These are phyloP conservation scores for Boletellus emodensis DNA, from an alignment of 768 basidiomycete species.

Conservation along the genomic window DNA sequence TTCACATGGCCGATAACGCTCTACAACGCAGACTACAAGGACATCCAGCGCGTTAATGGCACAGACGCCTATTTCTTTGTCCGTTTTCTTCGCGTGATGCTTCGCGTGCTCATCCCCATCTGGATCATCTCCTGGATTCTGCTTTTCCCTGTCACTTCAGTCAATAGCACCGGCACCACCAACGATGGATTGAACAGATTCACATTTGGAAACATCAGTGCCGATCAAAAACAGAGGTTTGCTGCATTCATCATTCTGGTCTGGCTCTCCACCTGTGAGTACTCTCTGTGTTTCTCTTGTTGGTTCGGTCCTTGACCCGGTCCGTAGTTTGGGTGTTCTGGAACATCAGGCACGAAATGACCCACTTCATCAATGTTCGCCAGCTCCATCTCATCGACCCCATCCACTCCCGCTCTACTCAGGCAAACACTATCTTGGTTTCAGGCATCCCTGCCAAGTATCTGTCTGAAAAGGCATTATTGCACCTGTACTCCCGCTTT, in stretches of 20 bases:
- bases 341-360: conserved; percentile 78
- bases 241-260: conserved; percentile 76
- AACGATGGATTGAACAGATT: conserved; percentile 63
- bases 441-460: conserved; percentile 83
- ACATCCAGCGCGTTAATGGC: conserved; percentile 67
- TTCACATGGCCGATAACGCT: conserved; percentile 68
- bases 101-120: conserved; percentile 79
- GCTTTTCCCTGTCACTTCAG: conserved; percentile 71
- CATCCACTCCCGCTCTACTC: conserved; percentile 68
- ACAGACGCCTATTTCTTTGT: conserved; percentile 93
- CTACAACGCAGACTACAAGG: conserved; percentile 55
- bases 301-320: background rate
- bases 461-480: conserved; percentile 65
- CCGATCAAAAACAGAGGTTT: conserved; percentile 51
- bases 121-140: conserved; percentile 89
- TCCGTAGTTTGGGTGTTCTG: conserved; percentile 77
- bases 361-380: conserved; percentile 70
- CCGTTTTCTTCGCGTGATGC: conserved; percentile 83
- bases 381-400: conserved; percentile 79
- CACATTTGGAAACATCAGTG: conserved; percentile 75
- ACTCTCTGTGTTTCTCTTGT: background rate
- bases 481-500: conserved; percentile 68
- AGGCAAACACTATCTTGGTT: conserved; percentile 87
- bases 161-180: conserved; percentile 43
- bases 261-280: conserved; percentile 75